Base-by-base conservation (phyloP, 768 basidiomycete species). In the Hericium rajendrae region DNA sequence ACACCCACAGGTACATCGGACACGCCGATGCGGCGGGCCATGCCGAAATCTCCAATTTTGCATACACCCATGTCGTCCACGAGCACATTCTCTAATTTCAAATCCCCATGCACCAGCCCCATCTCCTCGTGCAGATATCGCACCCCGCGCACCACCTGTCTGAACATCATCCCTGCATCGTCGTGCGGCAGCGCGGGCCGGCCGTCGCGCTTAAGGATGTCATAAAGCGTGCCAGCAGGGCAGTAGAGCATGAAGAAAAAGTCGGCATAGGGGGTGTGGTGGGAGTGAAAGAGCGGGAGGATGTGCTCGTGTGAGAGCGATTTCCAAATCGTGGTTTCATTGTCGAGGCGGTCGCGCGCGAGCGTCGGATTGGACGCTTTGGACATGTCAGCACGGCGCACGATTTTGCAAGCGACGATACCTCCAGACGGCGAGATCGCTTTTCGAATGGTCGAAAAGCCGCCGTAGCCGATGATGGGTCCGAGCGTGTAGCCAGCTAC, bases 81-180 rank as follows among this genome's bases (percentile, higher is more conserved):
- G 46, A 98, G 81, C 51, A 98, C 84, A 73, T 99, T 99, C 73
- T 98, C 97, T 58, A 97, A 81, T 74, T 99, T 99, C 70, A 99
- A 75, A 72, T 99, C 97, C 64, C 93, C 82, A 73, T 99, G 95
- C 55, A 94, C 87, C 63, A 87, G 81, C 8, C 78, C 72, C 26
- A 83, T 86, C 43, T 81, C 79, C 58, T 86, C 81, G 69, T 95
- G 92, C 67, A 95, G 71, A 72, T 94, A 94, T 54, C 83, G 79
- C 66, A 94, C 71, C 18, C 89, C 91, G 55, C 86, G 75, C 53
- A 91, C 88, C 62, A 94, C 79, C 75, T 94, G 91, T 55, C 85
- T 78, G 67, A 94, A 91, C 80, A 91, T 84, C 77, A 83, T 86
- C 53, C 88, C 88, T 3, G 79, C 85, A 65, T 91, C 89, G 62